These are phyloP conservation scores for Annulohypoxylon stygium DNA, from an alignment of 495 filamentous ascomycete genomes.

Conservation along the genomic window DNA sequence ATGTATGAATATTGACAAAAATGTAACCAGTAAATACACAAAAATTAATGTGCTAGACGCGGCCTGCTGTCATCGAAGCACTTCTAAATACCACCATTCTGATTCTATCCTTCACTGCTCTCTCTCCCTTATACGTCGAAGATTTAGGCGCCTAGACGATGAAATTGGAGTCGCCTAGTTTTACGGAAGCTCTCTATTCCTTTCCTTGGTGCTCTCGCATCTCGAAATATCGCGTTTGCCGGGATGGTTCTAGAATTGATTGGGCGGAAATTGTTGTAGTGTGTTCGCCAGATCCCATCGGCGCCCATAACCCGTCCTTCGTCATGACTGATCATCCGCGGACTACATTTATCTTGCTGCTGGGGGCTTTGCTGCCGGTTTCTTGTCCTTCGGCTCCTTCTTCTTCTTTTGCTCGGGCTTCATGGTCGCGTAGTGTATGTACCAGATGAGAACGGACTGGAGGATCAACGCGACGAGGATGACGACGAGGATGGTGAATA, in stretches of 20 bases:
- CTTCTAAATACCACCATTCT: constrained; percentile 28
- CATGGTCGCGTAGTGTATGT: constrained; percentile 64
- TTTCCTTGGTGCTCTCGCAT: not conserved
- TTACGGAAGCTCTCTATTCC: not conserved
- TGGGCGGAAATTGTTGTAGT: not conserved
- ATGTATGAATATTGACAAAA: constrained; percentile 42
- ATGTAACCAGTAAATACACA: constrained; percentile 40
- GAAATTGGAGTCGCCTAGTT: constrained; percentile 6
- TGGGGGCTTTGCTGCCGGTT: constrained; percentile 47
- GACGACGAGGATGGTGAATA: constrained; percentile 64
- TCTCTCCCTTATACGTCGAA: not conserved
- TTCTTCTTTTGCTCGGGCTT: constrained; percentile 65
- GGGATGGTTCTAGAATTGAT: not conserved
- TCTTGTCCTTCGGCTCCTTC: constrained; percentile 58
- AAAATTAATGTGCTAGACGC: constrained; percentile 47
- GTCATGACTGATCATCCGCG: not conserved
- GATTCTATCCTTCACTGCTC: constrained; percentile 4
- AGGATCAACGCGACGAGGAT: constrained; percentile 60
- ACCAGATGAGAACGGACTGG: constrained; percentile 60
- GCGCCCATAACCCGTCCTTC: not conserved
- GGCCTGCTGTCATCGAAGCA: constrained; percentile 50
- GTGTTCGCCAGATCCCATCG: not conserved
- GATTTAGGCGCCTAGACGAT: not conserved
- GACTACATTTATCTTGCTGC: constrained; percentile 44
- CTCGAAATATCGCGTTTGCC: constrained; percentile 2